These are phyloP conservation scores for Saccharomycopsis sp. DNA, from an alignment of 805 yeast genomes.

Conservation along the genomic window DNA sequence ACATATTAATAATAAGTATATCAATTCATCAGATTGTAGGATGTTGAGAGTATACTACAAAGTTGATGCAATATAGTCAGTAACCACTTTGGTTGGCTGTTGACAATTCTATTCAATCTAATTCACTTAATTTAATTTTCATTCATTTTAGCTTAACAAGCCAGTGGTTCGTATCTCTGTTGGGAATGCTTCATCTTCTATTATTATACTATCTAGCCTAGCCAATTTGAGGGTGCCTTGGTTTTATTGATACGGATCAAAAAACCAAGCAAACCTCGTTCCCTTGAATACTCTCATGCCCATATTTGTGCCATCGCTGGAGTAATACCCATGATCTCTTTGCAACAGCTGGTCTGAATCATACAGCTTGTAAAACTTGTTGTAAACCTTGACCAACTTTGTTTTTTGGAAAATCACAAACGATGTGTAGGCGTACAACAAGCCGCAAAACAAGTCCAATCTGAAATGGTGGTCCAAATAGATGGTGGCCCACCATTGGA, in stretches of 20 bases:
- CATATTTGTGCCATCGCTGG: constrained; percentile 60
- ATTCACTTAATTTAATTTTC: too few relatives aligned
- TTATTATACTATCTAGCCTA: too few relatives aligned
- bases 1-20: too few relatives aligned
- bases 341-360: constrained; percentile 32
- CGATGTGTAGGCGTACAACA: constrained; percentile 39
- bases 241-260: constrained; percentile 38
- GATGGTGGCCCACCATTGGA: constrained; percentile 72
- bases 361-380: constrained; percentile 28
- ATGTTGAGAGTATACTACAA: too few relatives aligned
- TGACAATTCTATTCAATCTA: too few relatives aligned
- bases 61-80: too few relatives aligned
- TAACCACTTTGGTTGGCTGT: too few relatives aligned
- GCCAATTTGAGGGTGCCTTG: too few relatives aligned
- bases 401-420: constrained; percentile 35
- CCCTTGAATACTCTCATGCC: constrained; percentile 58
- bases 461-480: constrained; percentile 69
- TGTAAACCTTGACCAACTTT: constrained; percentile 25
- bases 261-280: constrained; percentile 40
- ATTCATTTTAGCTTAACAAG: too few relatives aligned
- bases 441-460: constrained; percentile 49
- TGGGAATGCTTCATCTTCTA: too few relatives aligned
- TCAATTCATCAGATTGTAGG: too few relatives aligned
- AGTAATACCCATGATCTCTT: neutral
- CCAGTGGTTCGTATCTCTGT: too few relatives aligned